Percentiles rank a stretch among this genome's conserved stretches.
Conservation (phyloP, 176 grass and related monocot species). For the Oryza punctata region DNA sequence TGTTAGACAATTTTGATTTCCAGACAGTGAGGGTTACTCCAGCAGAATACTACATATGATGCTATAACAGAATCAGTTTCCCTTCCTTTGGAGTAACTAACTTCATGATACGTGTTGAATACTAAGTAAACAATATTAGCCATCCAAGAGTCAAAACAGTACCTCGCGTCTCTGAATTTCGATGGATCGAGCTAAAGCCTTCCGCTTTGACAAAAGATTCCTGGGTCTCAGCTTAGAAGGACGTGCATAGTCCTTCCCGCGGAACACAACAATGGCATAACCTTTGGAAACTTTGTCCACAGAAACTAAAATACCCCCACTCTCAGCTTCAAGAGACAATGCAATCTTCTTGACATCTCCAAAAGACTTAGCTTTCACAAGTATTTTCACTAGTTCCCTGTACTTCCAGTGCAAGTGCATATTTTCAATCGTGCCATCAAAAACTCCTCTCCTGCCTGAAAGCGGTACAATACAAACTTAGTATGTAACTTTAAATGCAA, state of each 20-base stretch:
- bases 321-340: constrained; percentile 88
- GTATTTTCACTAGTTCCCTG: constrained; percentile 86
- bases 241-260: constrained; percentile 69
- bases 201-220: constrained; percentile 86
- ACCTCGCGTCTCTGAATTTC: constrained; percentile 90
- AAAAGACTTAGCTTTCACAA: constrained; percentile 77
- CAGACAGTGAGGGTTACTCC: neutral
- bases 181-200: constrained; percentile 86
- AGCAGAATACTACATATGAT: neutral
- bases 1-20: neutral
- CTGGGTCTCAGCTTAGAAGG: constrained; percentile 66
- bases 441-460: constrained; percentile 93
- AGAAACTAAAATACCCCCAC: constrained; percentile 78
- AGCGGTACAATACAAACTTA: constrained; percentile 1
- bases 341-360: constrained; percentile 69
- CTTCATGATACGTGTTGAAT: neutral
- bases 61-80: neutral
- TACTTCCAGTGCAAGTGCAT: constrained; percentile 99
- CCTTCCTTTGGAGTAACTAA: neutral
- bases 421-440: constrained; percentile 92
- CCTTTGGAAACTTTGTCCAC: constrained; percentile 97
- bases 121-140: neutral
- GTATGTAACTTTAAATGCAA: constrained; percentile 5
- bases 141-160: constrained; percentile 15
- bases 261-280: constrained; percentile 80